Conservation (phyloP, 768 basidiomycete genomes). For the Podaxis sp. region DNA sequence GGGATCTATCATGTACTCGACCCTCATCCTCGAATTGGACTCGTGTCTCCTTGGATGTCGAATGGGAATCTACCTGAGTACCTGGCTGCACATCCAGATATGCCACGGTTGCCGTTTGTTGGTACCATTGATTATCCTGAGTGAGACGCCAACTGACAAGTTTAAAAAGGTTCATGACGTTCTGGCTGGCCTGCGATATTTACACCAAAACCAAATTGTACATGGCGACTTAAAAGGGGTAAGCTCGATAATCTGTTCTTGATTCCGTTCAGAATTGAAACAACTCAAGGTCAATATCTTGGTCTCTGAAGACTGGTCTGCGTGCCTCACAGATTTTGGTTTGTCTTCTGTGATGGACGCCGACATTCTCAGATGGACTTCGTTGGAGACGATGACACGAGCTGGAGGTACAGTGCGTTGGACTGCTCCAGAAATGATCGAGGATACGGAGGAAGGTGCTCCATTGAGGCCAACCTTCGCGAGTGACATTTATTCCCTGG, state of each 20-base stretch:
- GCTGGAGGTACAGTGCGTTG: not conserved
- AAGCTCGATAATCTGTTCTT: too few relatives aligned
- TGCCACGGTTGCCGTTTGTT: constrained; percentile 5
- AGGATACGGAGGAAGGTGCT: not conserved
- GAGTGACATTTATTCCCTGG: constrained; percentile 22
- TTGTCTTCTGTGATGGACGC: constrained; percentile 7
- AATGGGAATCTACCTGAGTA: constrained; percentile 17
- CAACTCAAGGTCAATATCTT: too few relatives aligned
- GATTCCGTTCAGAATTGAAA: too few relatives aligned
- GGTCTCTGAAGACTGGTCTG: too few relatives aligned
- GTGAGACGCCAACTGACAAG: not conserved
- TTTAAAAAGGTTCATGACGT: constrained; percentile 5
- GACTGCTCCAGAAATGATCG: constrained; percentile 8
- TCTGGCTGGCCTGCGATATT: too few relatives aligned
- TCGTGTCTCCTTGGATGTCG: constrained; percentile 20
- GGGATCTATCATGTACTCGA: constrained; percentile 13
- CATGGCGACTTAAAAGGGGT: too few relatives aligned
- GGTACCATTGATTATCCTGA: too few relatives aligned
- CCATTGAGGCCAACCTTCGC: not conserved
- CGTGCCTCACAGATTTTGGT: constrained; percentile 1
- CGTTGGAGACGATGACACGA: not conserved
- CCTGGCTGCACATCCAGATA: not conserved
- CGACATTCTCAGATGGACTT: constrained; percentile 1
- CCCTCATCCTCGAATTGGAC: constrained; percentile 1
- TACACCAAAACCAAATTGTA: too few relatives aligned